Base-by-base conservation (phyloP, 2,329 filamentous ascomycete genomes). In the Ophiostoma perfectum region DNA sequence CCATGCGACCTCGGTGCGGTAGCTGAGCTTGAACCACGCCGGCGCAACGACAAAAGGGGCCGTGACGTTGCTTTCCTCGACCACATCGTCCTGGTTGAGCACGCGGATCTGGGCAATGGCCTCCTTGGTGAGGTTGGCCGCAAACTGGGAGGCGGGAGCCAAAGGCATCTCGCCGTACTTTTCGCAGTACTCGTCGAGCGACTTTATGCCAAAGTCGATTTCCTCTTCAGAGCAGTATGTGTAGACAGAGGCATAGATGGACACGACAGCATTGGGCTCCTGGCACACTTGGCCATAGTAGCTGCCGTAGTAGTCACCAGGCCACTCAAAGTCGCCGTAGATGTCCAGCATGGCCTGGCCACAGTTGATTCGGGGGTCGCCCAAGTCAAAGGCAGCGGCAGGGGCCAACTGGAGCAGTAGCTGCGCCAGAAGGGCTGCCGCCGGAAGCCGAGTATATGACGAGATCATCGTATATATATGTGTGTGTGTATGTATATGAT, bases 91-190 rank as follows among this genome's bases (percentile, higher is more conserved):
- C 1, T 36, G 3, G 5, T 11, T 14, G 62, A 68, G 42, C 4
- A 71, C 58, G 2, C 65, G 70, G 36, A 72, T 58, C 5, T 49
- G 16, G 4, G 69, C 64, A 49, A 72, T 67, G 45, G 69, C 71
- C 18, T 70, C 68, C 3, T 62, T 3, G 12, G 72, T 73, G 5
- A 73, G 67, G 67, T 73, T 72, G 12, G 69, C 67, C 0, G 70
- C 65, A 9, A 69, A 65, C 0, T 62, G 27, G 4, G 65, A 64
- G 4, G 38, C 16, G 2, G 65, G 66, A 12, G 52, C 3, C 14
- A 72, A 1, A 3, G 38, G 9, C 2, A 66, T 41, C 0, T 52
- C 16, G 44, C 65, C 71, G 16, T 71, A 64, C 1, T 62, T 41
- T 5, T 36, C 11, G 39, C 72, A 73, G 47, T 52, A 49, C 0